Conservation (phyloP, 208 protist genomes). For the Phytomonas sp. region DNA sequence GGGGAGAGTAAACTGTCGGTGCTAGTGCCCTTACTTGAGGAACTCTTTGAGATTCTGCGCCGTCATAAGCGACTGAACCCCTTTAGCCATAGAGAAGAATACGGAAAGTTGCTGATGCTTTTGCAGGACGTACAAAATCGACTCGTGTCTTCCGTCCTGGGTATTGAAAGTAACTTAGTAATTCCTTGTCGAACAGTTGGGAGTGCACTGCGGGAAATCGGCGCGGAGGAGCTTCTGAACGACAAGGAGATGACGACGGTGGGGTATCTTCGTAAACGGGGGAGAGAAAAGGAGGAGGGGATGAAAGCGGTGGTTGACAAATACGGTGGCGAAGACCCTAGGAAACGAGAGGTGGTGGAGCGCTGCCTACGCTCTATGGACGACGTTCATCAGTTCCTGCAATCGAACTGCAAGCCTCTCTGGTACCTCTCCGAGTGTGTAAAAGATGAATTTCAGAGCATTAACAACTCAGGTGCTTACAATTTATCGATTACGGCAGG, state of each 20-base stretch:
- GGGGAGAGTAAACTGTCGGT: slow-evolving; percentile 25
- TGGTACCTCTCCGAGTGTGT: slow-evolving; percentile 41
- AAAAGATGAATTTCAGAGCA: slow-evolving; percentile 45
- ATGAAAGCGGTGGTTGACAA: slow-evolving; percentile 42
- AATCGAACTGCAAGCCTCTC: slow-evolving; percentile 72
- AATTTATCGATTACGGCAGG: slow-evolving; percentile 46
- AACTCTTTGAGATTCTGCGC: slow-evolving; percentile 92
- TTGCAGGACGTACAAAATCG: slow-evolving; percentile 88
- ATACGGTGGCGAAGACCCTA: slow-evolving; percentile 33
- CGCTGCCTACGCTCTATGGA: slow-evolving; percentile 91
- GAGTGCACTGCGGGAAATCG: slow-evolving; percentile 33
- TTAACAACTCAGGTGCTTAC: slow-evolving; percentile 20
- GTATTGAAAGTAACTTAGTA: slow-evolving; percentile 49
- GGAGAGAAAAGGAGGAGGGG: slow-evolving; percentile 42
- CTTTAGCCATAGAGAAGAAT: slow-evolving; percentile 86
- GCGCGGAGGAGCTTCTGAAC: slow-evolving; percentile 39
- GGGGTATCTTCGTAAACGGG: slow-evolving; percentile 26
- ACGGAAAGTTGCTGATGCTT: slow-evolving; percentile 96
- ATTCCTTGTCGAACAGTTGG: slow-evolving; percentile 85
- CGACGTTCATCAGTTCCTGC: slow-evolving; percentile 89
- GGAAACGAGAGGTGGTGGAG: slow-evolving; percentile 41
- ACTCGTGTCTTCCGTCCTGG: slow-evolving; percentile 38
- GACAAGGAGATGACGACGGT: slow-evolving; percentile 67
- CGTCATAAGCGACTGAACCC: slow-evolving; percentile 97
- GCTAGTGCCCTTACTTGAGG: slow-evolving; percentile 66